Conservation (phyloP, 2,329 filamentous ascomycete genomes). For the Aspergillus eucalypticola region DNA sequence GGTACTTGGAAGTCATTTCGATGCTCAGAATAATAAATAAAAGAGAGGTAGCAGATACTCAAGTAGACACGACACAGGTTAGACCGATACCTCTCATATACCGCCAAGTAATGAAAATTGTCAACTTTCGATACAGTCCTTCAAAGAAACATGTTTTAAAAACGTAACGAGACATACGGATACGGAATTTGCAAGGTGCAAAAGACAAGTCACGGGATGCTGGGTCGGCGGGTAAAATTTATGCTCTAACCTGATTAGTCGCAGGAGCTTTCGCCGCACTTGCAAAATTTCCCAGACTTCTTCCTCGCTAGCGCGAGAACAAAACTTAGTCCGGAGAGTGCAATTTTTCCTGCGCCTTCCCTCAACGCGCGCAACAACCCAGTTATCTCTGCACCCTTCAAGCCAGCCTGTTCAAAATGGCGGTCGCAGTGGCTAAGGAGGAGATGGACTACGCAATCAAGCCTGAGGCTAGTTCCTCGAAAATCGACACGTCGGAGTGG, state of each 20-base stretch:
- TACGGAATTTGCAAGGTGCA: not conserved
- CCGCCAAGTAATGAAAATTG: not conserved
- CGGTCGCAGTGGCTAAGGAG: constrained; percentile 54
- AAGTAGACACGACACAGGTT: not conserved
- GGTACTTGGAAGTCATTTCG: not conserved
- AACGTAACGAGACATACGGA: not conserved
- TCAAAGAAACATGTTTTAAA: not conserved
- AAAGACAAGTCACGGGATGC: constrained; percentile 15
- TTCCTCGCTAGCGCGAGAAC: constrained; percentile 26
- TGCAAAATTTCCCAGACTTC: constrained; percentile 31
- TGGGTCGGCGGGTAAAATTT: constrained; percentile 13
- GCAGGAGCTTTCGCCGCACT: constrained; percentile 26
- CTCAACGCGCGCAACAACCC: constrained; percentile 21
- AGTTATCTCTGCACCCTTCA: constrained; percentile 18
- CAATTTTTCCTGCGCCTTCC: constrained; percentile 25
- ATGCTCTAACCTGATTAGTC: constrained; percentile 27
- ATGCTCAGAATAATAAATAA: not conserved
- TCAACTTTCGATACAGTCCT: not conserved
- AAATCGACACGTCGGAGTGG: constrained; percentile 84
- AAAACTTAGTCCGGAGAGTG: constrained; percentile 25
- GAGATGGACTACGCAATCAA: constrained; percentile 85
- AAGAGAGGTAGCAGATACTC: not conserved
- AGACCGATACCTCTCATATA: not conserved
- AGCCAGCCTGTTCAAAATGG: constrained; percentile 33
- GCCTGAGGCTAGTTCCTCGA: constrained; percentile 77